phyloP scores from a whole-genome alignment of 2,329 filamentous ascomycete genomes.

The Alternaria panax region DNA sequence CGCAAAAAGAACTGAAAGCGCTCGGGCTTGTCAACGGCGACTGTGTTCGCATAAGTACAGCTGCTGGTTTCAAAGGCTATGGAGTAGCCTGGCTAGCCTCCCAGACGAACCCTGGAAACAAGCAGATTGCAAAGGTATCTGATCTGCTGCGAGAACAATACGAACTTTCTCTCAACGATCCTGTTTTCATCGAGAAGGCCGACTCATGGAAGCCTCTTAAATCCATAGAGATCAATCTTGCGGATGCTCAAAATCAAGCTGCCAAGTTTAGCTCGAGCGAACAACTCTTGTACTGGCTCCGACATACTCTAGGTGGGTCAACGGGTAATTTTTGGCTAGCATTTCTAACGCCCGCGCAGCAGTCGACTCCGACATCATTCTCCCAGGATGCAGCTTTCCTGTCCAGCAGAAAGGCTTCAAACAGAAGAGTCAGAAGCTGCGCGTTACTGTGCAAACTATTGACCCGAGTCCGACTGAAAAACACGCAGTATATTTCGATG shows the following conservation, averaged over 20 bases:
- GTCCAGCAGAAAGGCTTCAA: conserved; percentile 56
- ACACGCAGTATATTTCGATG: conserved; percentile 42
- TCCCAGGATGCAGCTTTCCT: conserved; percentile 75
- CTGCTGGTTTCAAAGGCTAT: conserved; percentile 55
- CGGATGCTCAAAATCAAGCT: conserved; percentile 26
- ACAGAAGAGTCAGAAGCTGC: conserved; percentile 58
- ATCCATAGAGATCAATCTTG: conserved; percentile 36
- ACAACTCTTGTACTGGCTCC: conserved; percentile 42
- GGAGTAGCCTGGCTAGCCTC: conserved; percentile 70
- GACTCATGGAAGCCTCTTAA: conserved; percentile 39
- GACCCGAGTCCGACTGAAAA: conserved; percentile 42
- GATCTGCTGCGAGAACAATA: conserved; percentile 76
- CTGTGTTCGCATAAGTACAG: conserved; percentile 60
- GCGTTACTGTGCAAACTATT: conserved; percentile 69
- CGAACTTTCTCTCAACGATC: conserved; percentile 67
- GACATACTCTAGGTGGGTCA: conserved; percentile 42
- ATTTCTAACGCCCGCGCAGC: conserved; percentile 50
- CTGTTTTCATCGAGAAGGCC: conserved; percentile 65
- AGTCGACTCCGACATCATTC: conserved; percentile 69
- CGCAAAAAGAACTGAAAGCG: conserved; percentile 62
- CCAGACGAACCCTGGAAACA: conserved; percentile 51
- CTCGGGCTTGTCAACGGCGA: conserved; percentile 66
- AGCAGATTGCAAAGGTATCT: conserved; percentile 65
- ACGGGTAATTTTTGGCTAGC: not conserved
- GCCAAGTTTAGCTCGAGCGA: conserved; percentile 34